Evolutionary conservation across 2,329 filamentous ascomycete genomes (phyloP).

Genomic region (Lachnellula occidentalis): DNA sequence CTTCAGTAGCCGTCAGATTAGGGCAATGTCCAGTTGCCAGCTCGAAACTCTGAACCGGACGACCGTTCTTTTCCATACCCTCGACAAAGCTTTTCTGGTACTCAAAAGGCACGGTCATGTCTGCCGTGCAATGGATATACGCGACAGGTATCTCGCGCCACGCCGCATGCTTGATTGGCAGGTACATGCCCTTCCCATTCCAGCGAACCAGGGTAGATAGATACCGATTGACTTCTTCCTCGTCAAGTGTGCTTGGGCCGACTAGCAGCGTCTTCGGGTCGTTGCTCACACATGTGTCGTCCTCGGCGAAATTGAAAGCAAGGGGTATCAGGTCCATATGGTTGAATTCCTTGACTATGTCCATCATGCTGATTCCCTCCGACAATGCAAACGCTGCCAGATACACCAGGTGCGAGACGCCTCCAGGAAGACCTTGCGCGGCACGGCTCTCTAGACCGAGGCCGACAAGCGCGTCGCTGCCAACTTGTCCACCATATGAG

Average conservation of each 20-base stretch:
- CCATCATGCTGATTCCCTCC: constrained; percentile 4
- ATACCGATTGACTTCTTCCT: constrained; percentile 2
- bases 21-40: constrained; percentile 9
- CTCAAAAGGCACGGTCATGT: constrained; percentile 10
- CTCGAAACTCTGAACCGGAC: constrained; percentile 4
- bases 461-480: constrained; percentile 7
- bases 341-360: constrained; percentile 10
- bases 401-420: constrained; percentile 6
- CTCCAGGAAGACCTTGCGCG: not conserved
- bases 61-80: constrained; percentile 2
- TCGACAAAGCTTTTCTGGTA: constrained; percentile 11
- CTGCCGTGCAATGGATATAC: constrained; percentile 6
- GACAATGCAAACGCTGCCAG: constrained; percentile 5
- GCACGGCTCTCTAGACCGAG: not conserved
- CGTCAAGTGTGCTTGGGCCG: not conserved
- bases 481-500: constrained; percentile 14
- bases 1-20: constrained; percentile 7
- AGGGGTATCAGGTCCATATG: constrained; percentile 8
- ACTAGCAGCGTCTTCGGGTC: constrained; percentile 7
- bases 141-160: constrained; percentile 9
- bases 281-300: not conserved
- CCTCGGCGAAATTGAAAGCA: constrained; percentile 7
- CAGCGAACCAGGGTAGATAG: constrained; percentile 1
- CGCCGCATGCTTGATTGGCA: constrained; percentile 4
- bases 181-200: constrained; percentile 10